Evolutionary conservation across 2,329 filamentous ascomycete species (phyloP).

Genomic region (Alternaria tenuissima): DNA sequence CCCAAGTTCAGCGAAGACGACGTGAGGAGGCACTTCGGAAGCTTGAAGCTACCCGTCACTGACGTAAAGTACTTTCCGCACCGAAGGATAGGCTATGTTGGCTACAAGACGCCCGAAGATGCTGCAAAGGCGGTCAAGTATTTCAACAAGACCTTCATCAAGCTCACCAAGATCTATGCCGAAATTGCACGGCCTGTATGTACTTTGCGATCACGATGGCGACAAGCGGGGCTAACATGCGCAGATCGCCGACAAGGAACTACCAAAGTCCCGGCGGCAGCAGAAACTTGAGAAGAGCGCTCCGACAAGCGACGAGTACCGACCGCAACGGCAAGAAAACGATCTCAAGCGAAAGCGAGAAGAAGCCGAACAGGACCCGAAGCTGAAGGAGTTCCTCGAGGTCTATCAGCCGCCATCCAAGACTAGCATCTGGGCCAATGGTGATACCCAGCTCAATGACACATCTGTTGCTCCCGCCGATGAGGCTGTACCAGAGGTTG

Average conservation of each 20-base stretch:
- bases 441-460: conserved; percentile 48
- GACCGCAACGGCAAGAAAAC: conserved; percentile 37
- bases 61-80: conserved; percentile 91
- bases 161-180: conserved; percentile 92
- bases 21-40: conserved; percentile 86
- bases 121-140: conserved; percentile 87
- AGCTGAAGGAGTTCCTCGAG: conserved; percentile 84
- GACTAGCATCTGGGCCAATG: conserved; percentile 69
- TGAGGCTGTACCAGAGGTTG: conserved; percentile 31
- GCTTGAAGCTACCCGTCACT: conserved; percentile 73
- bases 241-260: conserved; percentile 46
- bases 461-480: conserved; percentile 22
- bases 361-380: conserved; percentile 69
- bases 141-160: conserved; percentile 94
- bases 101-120: conserved; percentile 83
- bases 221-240: conserved; percentile 35
- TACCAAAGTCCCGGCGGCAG: conserved; percentile 47
- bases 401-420: conserved; percentile 78
- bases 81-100: conserved; percentile 93
- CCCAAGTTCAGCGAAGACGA: conserved; percentile 85
- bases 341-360: conserved; percentile 74
- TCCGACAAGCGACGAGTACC: conserved; percentile 35
- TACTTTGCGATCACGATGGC: background rate
- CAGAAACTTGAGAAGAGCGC: conserved; percentile 38
- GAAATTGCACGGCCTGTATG: conserved; percentile 85